Evolutionary conservation across 2,329 filamentous ascomycete genomes (phyloP).

Genomic region (Endocalyx cinctus): DNA sequence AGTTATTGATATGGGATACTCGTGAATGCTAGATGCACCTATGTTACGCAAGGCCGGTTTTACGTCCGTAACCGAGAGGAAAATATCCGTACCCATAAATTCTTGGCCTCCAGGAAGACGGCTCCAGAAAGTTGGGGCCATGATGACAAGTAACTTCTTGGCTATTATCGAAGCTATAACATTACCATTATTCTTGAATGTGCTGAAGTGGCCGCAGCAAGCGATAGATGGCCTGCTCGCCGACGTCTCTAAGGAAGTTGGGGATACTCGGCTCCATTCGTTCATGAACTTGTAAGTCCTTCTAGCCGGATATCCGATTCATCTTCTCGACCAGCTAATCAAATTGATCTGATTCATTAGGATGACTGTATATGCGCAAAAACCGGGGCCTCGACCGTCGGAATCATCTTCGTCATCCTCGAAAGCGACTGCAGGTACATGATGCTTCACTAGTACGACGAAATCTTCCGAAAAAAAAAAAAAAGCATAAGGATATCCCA

Average conservation of each 20-base stretch:
- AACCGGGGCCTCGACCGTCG: no score
- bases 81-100: constrained; percentile 21
- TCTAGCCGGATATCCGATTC: no score
- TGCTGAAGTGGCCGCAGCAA: constrained; percentile 19
- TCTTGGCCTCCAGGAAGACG: constrained; percentile 25
- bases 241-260: constrained; percentile 17
- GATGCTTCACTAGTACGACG: no score
- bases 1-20: no score
- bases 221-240: constrained; percentile 13
- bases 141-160: constrained; percentile 25
- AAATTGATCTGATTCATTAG: constrained; percentile 7
- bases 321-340: neutral
- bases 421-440: no score
- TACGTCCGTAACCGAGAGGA: constrained; percentile 14
- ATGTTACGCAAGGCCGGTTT: no score
- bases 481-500: no score
- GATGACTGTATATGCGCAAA: constrained; percentile 23
- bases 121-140: constrained; percentile 21
- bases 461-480: no score
- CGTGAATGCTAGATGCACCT: no score
- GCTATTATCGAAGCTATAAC: constrained; percentile 19
- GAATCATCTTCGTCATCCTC: no score
- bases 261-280: constrained; percentile 17
- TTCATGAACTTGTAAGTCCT: constrained; percentile 22
- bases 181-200: constrained; percentile 14